Percentiles rank a stretch among this genome's conserved stretches.
phyloP scores from a whole-genome alignment of 140 eudicot species.

The Stevia rebaudiana region DNA sequence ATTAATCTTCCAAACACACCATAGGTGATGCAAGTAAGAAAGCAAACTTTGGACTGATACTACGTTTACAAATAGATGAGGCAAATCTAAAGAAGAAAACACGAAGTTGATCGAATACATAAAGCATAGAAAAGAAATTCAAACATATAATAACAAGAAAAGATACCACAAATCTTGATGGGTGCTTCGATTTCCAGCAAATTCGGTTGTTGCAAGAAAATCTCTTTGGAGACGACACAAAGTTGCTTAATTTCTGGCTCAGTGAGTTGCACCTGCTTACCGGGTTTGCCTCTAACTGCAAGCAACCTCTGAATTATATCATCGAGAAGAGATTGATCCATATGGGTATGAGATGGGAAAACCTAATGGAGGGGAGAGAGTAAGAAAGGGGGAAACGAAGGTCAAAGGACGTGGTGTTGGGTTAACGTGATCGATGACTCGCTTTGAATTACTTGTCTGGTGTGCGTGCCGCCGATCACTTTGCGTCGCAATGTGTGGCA shows the following conservation, averaged over 20 bases:
- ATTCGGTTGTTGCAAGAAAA: conserved; percentile 56
- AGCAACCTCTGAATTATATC: conserved; percentile 48
- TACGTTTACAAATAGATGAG: not conserved
- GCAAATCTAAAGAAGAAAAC: not conserved
- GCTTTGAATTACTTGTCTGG: conserved; percentile 9
- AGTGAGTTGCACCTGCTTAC: conserved; percentile 57
- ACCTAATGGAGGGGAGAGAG: not conserved
- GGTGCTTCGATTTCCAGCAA: conserved; percentile 71
- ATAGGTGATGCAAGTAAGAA: not conserved
- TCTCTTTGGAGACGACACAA: conserved; percentile 41
- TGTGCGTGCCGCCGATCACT: conserved; percentile 10
- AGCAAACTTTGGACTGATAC: not conserved
- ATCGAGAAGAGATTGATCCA: conserved; percentile 50
- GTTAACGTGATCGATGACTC: not conserved
- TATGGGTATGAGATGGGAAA: not conserved
- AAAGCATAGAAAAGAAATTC: not conserved
- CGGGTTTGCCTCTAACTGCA: conserved; percentile 45
- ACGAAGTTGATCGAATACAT: not conserved
- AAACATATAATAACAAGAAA: not conserved
- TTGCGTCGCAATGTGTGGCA: conserved; percentile 6
- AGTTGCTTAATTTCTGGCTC: conserved; percentile 75
- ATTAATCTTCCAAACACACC: too few relatives aligned
- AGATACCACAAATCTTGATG: conserved; percentile 66
- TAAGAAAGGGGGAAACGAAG: not conserved
- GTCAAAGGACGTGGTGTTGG: conserved; percentile 12